Conservation (phyloP, 2,329 filamentous ascomycete species). For the Claviceps pazoutovae region DNA sequence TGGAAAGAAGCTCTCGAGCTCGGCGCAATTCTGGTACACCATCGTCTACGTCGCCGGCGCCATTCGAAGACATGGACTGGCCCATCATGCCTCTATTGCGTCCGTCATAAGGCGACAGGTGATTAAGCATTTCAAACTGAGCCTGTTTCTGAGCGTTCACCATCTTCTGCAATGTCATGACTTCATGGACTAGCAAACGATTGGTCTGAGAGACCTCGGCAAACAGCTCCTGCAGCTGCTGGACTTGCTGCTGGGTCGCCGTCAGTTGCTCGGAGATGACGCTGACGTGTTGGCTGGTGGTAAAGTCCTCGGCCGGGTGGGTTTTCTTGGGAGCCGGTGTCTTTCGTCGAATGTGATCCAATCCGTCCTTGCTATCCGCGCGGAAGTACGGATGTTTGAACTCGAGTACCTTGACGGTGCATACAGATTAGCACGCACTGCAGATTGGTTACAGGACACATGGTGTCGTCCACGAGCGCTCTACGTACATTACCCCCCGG, state of each 20-base stretch:
- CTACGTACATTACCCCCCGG: constrained; percentile 23
- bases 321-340: constrained; percentile 79
- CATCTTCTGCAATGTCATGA: constrained; percentile 46
- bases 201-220: constrained; percentile 58
- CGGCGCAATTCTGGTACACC: constrained; percentile 39
- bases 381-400: constrained; percentile 97
- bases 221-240: constrained; percentile 73
- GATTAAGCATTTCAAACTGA: constrained; percentile 42
- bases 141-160: constrained; percentile 44
- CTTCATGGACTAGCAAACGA: constrained; percentile 46
- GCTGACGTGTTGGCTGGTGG: constrained; percentile 76
- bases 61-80: constrained; percentile 19
- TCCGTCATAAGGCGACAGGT: constrained; percentile 33
- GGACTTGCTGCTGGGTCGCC: constrained; percentile 84
- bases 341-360: constrained; percentile 93
- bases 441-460: background rate
- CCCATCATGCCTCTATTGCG: constrained; percentile 23
- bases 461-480: constrained; percentile 5
- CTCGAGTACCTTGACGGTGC: constrained; percentile 38
- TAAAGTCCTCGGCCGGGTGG: constrained; percentile 52
- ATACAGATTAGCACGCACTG: constrained; percentile 5
- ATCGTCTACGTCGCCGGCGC: constrained; percentile 32
- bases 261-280: constrained; percentile 77
- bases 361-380: constrained; percentile 85
- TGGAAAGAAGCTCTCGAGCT: constrained; percentile 41